Base-by-base conservation (phyloP, 257 asterid species). In the Capsicum pubescens region DNA sequence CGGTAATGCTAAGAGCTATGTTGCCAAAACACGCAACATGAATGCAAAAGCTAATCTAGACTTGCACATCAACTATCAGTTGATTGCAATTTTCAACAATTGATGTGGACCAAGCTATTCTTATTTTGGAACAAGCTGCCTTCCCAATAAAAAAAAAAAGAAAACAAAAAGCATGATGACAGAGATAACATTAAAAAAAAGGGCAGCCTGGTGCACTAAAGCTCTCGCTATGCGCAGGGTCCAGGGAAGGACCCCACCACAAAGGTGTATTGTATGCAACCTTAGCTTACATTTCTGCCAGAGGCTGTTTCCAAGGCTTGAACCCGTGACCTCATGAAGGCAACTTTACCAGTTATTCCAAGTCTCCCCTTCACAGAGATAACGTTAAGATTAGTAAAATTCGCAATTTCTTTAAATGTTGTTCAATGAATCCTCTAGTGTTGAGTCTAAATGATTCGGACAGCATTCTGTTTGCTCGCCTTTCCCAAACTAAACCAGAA, bases 71-170 rank as follows among this genome's bases (percentile, higher is more conserved):
- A 71, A 70, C 55, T 46, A 5, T 42, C 57, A 70, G 36, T 5
- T 9, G 36, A 10, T 44, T 70, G 57, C 57, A 44, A 57, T 17
- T 42, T 44, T 17, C 57, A 70, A 44, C 32, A 44, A 44, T 44
- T 70, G 36, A 70, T 5, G 52, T n/a, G 57, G 17, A 44, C n/a
- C 4, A 8, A 44, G 57, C 5, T 44, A 44, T 44, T 44, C 36
- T 17, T 17, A 44, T 9, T 70, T 44, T 70, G 35, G 57, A 70
- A 70, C 79, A 70, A 70, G 79, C 35, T 70, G 57, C 79, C 79
- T 67, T 35, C 42, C 46, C 46, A 32, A 58, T 58, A 0, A 64
- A 64, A 26, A 64, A 35, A 0, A 13, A 32, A 9, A 19, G 2
- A 4, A 39, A 64, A 26, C 32, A 21, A 63, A 64, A 26, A 64